phyloP scores from a whole-genome alignment of 768 basidiomycete species.

The Lactarius quietus region DNA sequence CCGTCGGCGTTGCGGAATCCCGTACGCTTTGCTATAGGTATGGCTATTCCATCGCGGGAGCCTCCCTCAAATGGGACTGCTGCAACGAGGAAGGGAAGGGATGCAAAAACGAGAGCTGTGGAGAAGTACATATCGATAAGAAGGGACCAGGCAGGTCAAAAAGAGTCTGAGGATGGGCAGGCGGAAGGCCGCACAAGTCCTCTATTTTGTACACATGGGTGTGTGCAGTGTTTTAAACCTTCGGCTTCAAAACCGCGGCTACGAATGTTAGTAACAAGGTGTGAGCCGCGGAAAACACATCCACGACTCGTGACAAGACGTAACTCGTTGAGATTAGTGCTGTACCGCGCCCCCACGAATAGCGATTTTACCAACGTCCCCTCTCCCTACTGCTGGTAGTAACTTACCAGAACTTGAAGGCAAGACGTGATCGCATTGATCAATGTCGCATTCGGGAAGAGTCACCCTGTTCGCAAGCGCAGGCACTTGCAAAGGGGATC shows the following conservation, averaged over 20 bases:
- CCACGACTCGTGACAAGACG: too few species aligned
- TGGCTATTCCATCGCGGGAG: background rate
- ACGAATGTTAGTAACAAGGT: background rate
- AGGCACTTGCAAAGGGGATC: too few species aligned
- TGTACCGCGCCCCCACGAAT: too few species aligned
- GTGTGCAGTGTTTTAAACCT: background rate
- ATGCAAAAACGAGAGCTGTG: constrained; percentile 1
- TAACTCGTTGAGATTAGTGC: too few species aligned
- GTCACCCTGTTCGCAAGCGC: too few species aligned
- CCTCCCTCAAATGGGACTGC: background rate
- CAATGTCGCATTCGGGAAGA: too few species aligned
- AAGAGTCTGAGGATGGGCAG: background rate
- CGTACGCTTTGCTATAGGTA: constrained; percentile 13
- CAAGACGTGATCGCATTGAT: too few species aligned
- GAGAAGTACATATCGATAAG: constrained; percentile 4
- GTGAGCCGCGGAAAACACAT: background rate
- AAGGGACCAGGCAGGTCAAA: background rate
- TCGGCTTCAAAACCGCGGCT: background rate
- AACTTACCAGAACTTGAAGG: too few species aligned
- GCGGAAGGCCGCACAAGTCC: background rate
- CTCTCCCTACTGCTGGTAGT: too few species aligned
- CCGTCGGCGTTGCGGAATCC: background rate
- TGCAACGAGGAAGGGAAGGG: constrained; percentile 10
- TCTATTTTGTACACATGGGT: background rate
- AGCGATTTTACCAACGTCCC: too few species aligned